Evolutionary conservation across 2,329 filamentous ascomycete species (phyloP).

Genomic region (Trichoderma breve): DNA sequence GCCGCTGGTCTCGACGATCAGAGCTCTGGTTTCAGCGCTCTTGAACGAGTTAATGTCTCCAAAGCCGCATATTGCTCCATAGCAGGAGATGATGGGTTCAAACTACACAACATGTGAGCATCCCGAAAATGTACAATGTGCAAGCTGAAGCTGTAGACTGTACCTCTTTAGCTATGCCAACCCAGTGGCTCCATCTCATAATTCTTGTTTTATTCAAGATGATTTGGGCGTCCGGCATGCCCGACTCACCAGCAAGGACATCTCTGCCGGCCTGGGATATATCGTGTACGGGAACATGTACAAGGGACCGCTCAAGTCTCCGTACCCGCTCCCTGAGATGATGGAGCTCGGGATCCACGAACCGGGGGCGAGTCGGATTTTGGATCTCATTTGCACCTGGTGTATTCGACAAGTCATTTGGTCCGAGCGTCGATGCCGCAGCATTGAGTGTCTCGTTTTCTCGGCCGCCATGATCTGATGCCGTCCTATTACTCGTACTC

Average conservation of each 20-base stretch:
- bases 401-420: constrained; percentile 18
- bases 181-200: background rate
- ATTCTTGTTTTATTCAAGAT: background rate
- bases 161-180: background rate
- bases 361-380: constrained; percentile 19
- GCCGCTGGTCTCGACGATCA: constrained; percentile 25
- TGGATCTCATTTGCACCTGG: constrained; percentile 50
- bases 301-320: background rate
- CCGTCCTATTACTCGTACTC: background rate
- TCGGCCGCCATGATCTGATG: background rate
- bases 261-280: background rate
- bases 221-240: background rate
- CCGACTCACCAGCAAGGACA: background rate
- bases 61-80: background rate
- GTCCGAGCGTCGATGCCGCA: background rate
- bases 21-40: background rate
- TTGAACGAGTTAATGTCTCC: background rate
- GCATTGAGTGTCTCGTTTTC: background rate
- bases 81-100: background rate
- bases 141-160: background rate
- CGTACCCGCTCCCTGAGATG: background rate
- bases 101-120: background rate
- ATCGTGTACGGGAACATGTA: background rate
- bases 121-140: background rate
- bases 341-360: background rate